These are phyloP conservation scores for Lactarius tabidus DNA, from an alignment of 768 basidiomycete genomes.

Conservation along the genomic window DNA sequence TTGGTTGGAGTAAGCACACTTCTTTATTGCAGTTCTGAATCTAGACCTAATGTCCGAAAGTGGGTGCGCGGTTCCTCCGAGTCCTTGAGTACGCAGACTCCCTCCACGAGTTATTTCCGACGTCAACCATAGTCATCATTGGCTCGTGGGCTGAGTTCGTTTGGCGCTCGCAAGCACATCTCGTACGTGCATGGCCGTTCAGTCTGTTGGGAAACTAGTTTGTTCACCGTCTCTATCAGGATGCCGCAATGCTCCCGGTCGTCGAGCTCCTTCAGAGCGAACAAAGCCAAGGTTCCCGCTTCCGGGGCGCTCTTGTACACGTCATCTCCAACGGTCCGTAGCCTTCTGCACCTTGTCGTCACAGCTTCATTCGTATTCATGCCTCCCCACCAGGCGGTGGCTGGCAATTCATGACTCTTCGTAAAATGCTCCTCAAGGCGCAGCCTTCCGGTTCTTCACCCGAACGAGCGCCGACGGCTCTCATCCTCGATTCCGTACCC, in stretches of 20 bases:
- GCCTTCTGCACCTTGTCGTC: not conserved
- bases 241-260: slow-evolving; percentile 23
- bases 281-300: slow-evolving; percentile 7
- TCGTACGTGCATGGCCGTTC: slow-evolving; percentile 4
- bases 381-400: slow-evolving; percentile 19
- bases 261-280: slow-evolving; percentile 18
- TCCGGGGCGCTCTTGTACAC: slow-evolving; percentile 23
- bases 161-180: slow-evolving; percentile 17
- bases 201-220: not conserved
- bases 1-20: slow-evolving; percentile 25
- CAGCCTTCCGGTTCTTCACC: not conserved
- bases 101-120: slow-evolving; percentile 13
- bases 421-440: slow-evolving; percentile 19
- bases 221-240: slow-evolving; percentile 6
- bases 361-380: not conserved
- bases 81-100: slow-evolving; percentile 11
- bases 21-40: not conserved
- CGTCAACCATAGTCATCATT: slow-evolving; percentile 12
- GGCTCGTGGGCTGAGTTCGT: slow-evolving; percentile 17
- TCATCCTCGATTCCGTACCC: slow-evolving; percentile 26
- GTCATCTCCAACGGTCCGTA: slow-evolving; percentile 26
- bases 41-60: slow-evolving; percentile 10
- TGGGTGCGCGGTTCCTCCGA: slow-evolving; percentile 22
- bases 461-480: slow-evolving; percentile 20
- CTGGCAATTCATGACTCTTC: slow-evolving; percentile 26